Evolutionary conservation across 805 yeast genomes (phyloP).

Genomic region (Candida xiaguanensis): DNA sequence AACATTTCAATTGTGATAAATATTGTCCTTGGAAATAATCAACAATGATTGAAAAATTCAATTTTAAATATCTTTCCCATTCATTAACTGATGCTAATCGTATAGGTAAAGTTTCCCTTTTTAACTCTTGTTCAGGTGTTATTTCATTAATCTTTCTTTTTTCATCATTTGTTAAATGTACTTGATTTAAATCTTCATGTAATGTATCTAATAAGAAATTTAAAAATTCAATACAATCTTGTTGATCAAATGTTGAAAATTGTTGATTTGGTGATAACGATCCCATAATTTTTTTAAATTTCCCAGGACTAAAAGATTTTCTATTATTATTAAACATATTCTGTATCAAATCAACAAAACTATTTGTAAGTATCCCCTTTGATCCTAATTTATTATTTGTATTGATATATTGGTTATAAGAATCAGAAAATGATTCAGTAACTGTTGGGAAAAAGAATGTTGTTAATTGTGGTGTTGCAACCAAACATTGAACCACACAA

Average conservation of each 20-base stretch:
- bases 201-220: conserved; percentile 70
- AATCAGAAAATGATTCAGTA: conserved; percentile 19
- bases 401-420: conserved; percentile 67
- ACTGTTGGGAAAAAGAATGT: conserved; percentile 50
- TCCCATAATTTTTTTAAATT: conserved; percentile 67
- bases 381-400: conserved; percentile 72
- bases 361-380: conserved; percentile 70
- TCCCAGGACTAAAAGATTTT: conserved; percentile 51
- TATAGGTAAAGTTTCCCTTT: conserved; percentile 68
- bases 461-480: conserved; percentile 66
- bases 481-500: conserved; percentile 80
- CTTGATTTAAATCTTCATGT: conserved; percentile 81
- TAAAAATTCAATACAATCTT: conserved; percentile 81
- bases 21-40: conserved; percentile 88
- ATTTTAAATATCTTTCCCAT: conserved; percentile 83
- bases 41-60: conserved; percentile 76
- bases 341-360: conserved; percentile 57
- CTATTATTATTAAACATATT: conserved; percentile 50
- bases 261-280: conserved; percentile 54
- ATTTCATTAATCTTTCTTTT: conserved; percentile 42
- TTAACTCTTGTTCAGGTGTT: conserved; percentile 59
- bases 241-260: conserved; percentile 70
- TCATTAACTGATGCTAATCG: conserved; percentile 83
- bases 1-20: conserved; percentile 71
- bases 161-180: conserved; percentile 25